Conservation (phyloP, 2,329 filamentous ascomycete genomes). For the Colletotrichum sp. region DNA sequence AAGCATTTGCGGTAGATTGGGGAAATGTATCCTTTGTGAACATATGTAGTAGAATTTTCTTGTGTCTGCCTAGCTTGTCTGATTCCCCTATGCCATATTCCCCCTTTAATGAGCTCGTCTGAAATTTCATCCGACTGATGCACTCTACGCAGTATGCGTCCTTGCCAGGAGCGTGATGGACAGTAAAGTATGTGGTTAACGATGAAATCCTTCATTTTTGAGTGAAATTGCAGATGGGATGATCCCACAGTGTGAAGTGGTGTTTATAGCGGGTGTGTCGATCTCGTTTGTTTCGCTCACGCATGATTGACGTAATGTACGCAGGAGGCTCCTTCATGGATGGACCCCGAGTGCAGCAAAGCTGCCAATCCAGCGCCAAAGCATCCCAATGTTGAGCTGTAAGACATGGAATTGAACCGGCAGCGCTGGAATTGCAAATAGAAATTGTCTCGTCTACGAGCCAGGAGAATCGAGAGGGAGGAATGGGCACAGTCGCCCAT, state of each 20-base stretch:
- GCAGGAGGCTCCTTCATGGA: neutral
- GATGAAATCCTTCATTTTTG: neutral
- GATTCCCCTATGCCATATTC: constrained; percentile 1
- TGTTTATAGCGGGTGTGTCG: neutral
- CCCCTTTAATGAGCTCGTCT: neutral
- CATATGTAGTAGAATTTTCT: constrained; percentile 48
- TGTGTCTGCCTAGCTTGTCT: constrained; percentile 21
- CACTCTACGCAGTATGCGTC: neutral
- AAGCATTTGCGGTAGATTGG: constrained; percentile 38
- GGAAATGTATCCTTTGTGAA: constrained; percentile 47
- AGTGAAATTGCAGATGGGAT: neutral
- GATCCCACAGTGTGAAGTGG: neutral
- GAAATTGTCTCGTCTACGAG: neutral
- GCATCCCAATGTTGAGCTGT: neutral
- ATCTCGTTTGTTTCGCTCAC: neutral
- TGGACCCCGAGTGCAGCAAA: neutral
- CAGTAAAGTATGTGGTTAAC: neutral
- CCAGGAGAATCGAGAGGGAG: neutral
- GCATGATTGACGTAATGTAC: neutral
- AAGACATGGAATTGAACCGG: neutral
- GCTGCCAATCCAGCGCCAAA: neutral
- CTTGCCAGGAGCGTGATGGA: neutral
- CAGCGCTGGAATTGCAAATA: neutral
- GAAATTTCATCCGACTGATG: neutral
- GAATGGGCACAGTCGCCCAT: neutral